Percentiles rank a stretch among this genome's conserved stretches.
These are phyloP conservation scores for Gynandropsis gynandra DNA, from an alignment of 345 rosid genomes.

Conservation along the genomic window DNA sequence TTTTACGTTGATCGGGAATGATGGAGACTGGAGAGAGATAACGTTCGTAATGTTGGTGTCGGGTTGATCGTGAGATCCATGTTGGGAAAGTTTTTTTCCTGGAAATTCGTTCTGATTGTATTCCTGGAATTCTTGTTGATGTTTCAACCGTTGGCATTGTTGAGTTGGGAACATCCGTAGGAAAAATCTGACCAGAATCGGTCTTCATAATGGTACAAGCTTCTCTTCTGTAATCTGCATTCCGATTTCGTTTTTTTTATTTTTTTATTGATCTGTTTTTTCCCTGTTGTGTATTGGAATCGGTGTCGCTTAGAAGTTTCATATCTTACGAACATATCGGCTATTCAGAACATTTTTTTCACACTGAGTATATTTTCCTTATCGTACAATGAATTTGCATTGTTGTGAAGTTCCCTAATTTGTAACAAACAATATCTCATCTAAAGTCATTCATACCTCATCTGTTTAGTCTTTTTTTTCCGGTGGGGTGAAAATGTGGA, in stretches of 20 bases:
- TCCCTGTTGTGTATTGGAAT: background rate
- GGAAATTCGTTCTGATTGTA: constrained; percentile 15
- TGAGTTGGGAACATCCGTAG: constrained; percentile 17
- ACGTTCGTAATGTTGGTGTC: background rate
- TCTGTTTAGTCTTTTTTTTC: too few relatives aligned
- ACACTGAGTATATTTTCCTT: too few relatives aligned
- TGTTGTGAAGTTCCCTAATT: constrained; percentile 4
- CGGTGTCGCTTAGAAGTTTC: too few relatives aligned
- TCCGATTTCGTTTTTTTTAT: background rate
- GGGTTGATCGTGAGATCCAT: constrained; percentile 18
- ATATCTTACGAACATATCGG: too few relatives aligned
- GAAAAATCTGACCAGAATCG: constrained; percentile 14
- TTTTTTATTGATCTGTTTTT: background rate
- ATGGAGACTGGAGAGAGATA: constrained; percentile 1
- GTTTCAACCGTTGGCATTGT: constrained; percentile 19
- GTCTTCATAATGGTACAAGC: constrained; percentile 20
- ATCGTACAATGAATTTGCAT: background rate
- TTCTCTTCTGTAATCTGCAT: constrained; percentile 22
- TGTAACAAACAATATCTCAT: too few relatives aligned
- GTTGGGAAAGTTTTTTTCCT: constrained; percentile 18
- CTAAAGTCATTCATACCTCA: too few relatives aligned
- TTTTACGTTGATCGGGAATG: constrained; percentile 16
- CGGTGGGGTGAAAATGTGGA: too few relatives aligned
- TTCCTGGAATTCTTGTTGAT: constrained; percentile 10
- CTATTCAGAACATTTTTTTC: too few relatives aligned